A percentile compares a stretch with the other conserved stretches of the same genome.
Evolutionary conservation across 371 early-diverging fungal species (phyloP).

Genomic region (Mucor plumbeus): DNA sequence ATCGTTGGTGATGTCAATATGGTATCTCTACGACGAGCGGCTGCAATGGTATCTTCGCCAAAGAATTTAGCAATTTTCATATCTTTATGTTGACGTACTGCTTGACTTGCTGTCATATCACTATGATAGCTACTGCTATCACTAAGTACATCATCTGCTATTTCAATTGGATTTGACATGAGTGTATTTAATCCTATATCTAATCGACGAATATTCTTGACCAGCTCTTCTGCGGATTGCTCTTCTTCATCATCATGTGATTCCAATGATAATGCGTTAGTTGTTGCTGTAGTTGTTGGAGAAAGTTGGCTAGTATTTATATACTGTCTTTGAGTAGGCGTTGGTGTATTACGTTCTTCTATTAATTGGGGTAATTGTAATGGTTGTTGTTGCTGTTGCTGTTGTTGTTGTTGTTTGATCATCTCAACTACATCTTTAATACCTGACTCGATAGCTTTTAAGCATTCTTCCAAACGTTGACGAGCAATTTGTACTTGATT

Average conservation of each 20-base stretch:
- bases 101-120: slow-evolving; percentile 5
- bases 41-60: slow-evolving; percentile 65
- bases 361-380: neutral
- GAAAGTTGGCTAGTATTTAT: neutral
- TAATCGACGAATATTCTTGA: slow-evolving; percentile 1
- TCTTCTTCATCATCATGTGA: slow-evolving; percentile 17
- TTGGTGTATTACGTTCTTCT: slow-evolving; percentile 15
- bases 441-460: slow-evolving; percentile 18
- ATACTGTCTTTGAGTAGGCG: slow-evolving; percentile 14
- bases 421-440: slow-evolving; percentile 17
- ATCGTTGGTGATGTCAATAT: slow-evolving; percentile 18
- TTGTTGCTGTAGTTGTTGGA: neutral
- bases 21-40: slow-evolving; percentile 42
- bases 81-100: slow-evolving; percentile 12
- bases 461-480: slow-evolving; percentile 28
- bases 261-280: neutral
- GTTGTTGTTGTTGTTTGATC: slow-evolving; percentile 4
- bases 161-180: slow-evolving; percentile 5
- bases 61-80: slow-evolving; percentile 69
- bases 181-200: slow-evolving; percentile 19
- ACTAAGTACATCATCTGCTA: neutral
- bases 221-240: slow-evolving; percentile 1
- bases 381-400: slow-evolving; percentile 1
- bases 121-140: slow-evolving; percentile 14
- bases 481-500: slow-evolving; percentile 21